phyloP scores from a whole-genome alignment of 768 basidiomycete genomes.

The Rhodosporidiobolus sp. region DNA sequence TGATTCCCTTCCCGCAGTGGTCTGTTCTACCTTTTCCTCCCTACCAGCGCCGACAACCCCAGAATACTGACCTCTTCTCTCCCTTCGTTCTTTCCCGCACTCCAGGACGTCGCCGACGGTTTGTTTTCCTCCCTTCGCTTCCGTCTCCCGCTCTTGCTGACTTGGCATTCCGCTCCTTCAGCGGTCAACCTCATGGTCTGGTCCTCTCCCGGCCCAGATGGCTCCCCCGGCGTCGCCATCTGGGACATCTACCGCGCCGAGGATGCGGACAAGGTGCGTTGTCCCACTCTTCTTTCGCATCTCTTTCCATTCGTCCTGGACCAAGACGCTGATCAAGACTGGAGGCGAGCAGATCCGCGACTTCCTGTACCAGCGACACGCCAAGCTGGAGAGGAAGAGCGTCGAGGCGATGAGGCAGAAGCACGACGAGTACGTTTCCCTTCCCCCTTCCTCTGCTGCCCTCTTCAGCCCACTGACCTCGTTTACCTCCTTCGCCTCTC shows the following conservation, averaged over 20 bases:
- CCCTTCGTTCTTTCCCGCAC: background rate
- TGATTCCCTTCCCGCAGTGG: too few species aligned
- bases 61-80: background rate
- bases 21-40: too few species aligned
- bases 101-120: constrained; percentile 36
- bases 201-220: constrained; percentile 58
- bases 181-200: constrained; percentile 88
- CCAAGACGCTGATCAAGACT: background rate
- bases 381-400: constrained; percentile 46
- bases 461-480: background rate
- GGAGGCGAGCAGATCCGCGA: constrained; percentile 55
- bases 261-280: constrained; percentile 60
- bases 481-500: too few species aligned
- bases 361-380: constrained; percentile 67
- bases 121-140: constrained; percentile 54
- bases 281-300: too few species aligned
- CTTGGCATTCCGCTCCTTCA: background rate
- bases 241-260: constrained; percentile 87
- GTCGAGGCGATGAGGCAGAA: constrained; percentile 1
- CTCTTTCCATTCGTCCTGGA: background rate
- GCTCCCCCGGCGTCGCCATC: constrained; percentile 66
- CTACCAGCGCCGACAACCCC: too few species aligned
- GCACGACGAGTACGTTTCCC: constrained; percentile 53
- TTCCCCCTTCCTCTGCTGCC: background rate
- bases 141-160: too few species aligned